These are phyloP conservation scores for Austroboletus niveus DNA, from an alignment of 1,284 basidiomycete genomes.

Conservation along the genomic window DNA sequence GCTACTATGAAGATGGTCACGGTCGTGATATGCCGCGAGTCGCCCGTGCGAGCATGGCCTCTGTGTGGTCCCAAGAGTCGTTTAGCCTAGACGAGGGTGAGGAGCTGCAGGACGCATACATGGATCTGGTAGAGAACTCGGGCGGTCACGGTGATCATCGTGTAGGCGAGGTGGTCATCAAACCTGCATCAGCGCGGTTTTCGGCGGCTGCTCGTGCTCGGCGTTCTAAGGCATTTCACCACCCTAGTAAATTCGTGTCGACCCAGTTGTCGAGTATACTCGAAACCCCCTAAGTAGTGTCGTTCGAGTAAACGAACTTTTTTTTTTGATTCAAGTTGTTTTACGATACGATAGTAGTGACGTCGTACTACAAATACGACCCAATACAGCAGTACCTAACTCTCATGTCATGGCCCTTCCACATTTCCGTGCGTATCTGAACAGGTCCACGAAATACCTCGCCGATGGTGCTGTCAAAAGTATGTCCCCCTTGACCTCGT, in stretches of 20 bases:
- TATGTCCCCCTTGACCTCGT: slow-evolving; percentile 19
- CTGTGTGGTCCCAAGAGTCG: slow-evolving; percentile 29
- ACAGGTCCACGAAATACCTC: slow-evolving; percentile 33
- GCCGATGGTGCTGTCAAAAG: slow-evolving; percentile 36
- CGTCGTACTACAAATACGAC: background rate
- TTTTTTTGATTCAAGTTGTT: background rate
- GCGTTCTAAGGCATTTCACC: slow-evolving; percentile 1
- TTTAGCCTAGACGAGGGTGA: slow-evolving; percentile 3
- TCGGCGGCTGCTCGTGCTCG: background rate
- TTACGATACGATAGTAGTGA: background rate
- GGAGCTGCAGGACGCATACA: slow-evolving; percentile 4
- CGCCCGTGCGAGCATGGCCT: slow-evolving; percentile 12
- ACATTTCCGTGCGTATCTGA: slow-evolving; percentile 36
- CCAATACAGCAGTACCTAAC: background rate
- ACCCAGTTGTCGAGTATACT: slow-evolving; percentile 1
- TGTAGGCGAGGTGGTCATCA: background rate
- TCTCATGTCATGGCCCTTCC: slow-evolving; percentile 31
- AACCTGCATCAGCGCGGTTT: background rate
- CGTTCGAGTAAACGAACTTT: slow-evolving; percentile 1
- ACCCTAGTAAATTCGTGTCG: slow-evolving; percentile 4
- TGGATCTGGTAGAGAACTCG: background rate
- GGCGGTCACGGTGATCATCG: background rate
- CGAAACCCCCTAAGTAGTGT: no score
- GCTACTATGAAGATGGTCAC: slow-evolving; percentile 2
- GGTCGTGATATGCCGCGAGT: background rate